These are phyloP conservation scores for Lojkania enalia DNA, from an alignment of 2,329 filamentous ascomycete genomes.

Conservation along the genomic window DNA sequence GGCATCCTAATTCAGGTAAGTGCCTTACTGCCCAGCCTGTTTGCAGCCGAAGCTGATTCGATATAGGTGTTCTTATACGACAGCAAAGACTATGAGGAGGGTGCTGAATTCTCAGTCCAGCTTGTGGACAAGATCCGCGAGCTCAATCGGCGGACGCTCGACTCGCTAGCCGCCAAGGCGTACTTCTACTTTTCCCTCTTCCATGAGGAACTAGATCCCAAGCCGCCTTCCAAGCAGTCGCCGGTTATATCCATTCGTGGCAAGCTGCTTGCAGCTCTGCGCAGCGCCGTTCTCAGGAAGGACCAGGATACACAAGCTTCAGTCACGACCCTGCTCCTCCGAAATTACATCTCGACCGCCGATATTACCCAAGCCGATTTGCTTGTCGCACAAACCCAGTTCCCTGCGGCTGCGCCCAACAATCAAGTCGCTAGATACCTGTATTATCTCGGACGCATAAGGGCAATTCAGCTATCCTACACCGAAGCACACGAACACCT, in stretches of 20 bases:
- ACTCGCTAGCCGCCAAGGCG: conserved; percentile 89
- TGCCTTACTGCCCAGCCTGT: conserved; percentile 3
- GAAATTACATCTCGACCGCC: conserved; percentile 93
- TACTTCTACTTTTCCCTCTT: conserved; percentile 99
- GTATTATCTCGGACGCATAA: conserved; percentile 95
- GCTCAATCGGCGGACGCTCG: conserved; percentile 89
- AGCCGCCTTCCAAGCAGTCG: conserved; percentile 86
- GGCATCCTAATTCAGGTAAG: conserved; percentile 66
- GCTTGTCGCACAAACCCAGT: conserved; percentile 92
- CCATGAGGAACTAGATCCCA: conserved; percentile 84
- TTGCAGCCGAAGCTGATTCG: conserved; percentile 17
- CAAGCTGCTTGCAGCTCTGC: conserved; percentile 80
- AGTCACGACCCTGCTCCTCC: conserved; percentile 89
- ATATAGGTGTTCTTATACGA: conserved; percentile 85
- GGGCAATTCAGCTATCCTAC: conserved; percentile 94
- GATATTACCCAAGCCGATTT: conserved; percentile 97
- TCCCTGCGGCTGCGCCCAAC: conserved; percentile 91
- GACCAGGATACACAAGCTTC: conserved; percentile 97
- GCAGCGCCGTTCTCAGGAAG: conserved; percentile 94
- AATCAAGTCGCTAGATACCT: conserved; percentile 97
- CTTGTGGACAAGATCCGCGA: conserved; percentile 83
- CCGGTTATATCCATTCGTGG: conserved; percentile 85
- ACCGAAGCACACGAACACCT: conserved; percentile 96
- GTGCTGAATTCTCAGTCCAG: conserved; percentile 80
- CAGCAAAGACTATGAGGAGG: conserved; percentile 75